Evolutionary conservation across 768 basidiomycete species (phyloP).

Genomic region (Panaeolus cyanescens): DNA sequence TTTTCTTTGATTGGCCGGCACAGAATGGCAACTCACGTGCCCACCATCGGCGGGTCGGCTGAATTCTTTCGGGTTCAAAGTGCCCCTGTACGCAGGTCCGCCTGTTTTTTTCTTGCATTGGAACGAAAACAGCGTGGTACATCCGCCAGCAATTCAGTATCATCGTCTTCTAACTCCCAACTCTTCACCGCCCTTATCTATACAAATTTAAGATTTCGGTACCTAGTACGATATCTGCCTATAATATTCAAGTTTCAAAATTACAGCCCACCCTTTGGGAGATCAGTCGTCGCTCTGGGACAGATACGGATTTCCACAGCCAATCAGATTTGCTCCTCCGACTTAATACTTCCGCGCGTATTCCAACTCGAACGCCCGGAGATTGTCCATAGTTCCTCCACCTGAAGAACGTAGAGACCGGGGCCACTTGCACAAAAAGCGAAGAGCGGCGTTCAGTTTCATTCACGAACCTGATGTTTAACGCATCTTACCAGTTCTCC

Average conservation of each 20-base stretch:
- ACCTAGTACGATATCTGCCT: not conserved
- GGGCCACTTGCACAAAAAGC: not conserved
- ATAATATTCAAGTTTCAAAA: not conserved
- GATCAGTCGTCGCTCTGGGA: not conserved
- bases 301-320: not conserved
- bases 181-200: not conserved
- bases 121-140: not conserved
- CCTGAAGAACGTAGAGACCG: not conserved
- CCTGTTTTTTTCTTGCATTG: no score
- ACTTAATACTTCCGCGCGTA: not conserved
- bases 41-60: not conserved
- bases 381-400: not conserved
- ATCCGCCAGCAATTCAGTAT: not conserved
- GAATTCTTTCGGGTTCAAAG: not conserved
- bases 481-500: not conserved
- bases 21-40: not conserved
- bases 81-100: not conserved
- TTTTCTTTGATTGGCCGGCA: not conserved
- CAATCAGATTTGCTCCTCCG: not conserved
- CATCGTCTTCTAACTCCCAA: not conserved
- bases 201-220: conserved; percentile 1
- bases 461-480: not conserved
- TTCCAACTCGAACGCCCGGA: not conserved
- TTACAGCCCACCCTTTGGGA: not conserved
- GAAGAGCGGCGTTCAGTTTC: not conserved